A percentile compares a stretch with the other conserved stretches of the same genome.
Evolutionary conservation across 805 yeast species (phyloP).

Genomic region (Wickerhamomyces rabaulensis): DNA sequence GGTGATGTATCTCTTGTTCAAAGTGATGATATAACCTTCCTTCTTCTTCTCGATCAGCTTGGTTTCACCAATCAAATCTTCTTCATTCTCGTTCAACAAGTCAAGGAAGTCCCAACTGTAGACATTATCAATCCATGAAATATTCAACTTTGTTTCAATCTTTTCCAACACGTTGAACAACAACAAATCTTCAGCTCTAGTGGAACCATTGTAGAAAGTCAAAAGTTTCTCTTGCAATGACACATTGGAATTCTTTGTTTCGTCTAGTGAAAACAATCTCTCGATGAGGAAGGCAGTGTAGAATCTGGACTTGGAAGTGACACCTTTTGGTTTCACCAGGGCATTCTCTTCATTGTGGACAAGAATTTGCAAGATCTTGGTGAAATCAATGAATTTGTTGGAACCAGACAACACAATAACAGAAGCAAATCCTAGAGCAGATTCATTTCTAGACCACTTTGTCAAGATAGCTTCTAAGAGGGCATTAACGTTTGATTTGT

Average conservation of each 20-base stretch:
- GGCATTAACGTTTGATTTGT: constrained; percentile 47
- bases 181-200: constrained; percentile 53
- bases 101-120: constrained; percentile 61
- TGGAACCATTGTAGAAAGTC: constrained; percentile 58
- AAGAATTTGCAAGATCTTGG: constrained; percentile 58
- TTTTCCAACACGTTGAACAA: constrained; percentile 48
- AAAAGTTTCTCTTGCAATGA: constrained; percentile 46
- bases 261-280: constrained; percentile 44
- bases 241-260: constrained; percentile 38
- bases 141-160: constrained; percentile 48
- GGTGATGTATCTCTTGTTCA: constrained; percentile 43
- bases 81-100: constrained; percentile 31
- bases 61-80: constrained; percentile 44
- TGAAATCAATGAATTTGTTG: constrained; percentile 34
- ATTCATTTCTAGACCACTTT: constrained; percentile 39
- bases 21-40: constrained; percentile 43
- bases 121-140: constrained; percentile 64
- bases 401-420: constrained; percentile 34
- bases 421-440: constrained; percentile 41
- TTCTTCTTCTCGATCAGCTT: constrained; percentile 40
- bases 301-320: constrained; percentile 28
- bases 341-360: constrained; percentile 44
- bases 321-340: constrained; percentile 25
- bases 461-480: constrained; percentile 59
- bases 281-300: constrained; percentile 42